These are phyloP conservation scores for Penicillium malachiteum DNA, from an alignment of 495 filamentous ascomycete genomes.

Conservation along the genomic window DNA sequence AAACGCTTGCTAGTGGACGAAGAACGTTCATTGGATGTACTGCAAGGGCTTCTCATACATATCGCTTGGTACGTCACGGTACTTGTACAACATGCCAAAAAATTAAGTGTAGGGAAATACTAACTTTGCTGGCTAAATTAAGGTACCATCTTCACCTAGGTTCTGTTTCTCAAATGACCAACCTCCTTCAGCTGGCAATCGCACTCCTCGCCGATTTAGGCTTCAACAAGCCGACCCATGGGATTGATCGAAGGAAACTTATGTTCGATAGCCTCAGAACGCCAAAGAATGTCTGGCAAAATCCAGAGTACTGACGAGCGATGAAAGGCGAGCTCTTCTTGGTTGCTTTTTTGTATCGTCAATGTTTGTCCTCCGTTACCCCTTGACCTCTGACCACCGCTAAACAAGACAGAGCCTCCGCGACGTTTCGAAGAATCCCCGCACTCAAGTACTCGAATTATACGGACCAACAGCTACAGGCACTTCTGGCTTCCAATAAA, in stretches of 20 bases:
- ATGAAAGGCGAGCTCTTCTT: constrained; percentile 8
- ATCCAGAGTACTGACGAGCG: constrained; percentile 2
- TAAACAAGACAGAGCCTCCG: neutral
- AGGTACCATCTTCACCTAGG: constrained; percentile 12
- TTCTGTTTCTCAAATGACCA: constrained; percentile 10
- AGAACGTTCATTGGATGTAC: constrained; percentile 7
- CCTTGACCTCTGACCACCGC: neutral
- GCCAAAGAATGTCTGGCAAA: neutral
- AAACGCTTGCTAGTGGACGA: constrained; percentile 6
- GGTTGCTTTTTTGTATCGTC: constrained; percentile 15
- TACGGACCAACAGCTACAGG: neutral
- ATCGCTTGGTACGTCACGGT: constrained; percentile 8
- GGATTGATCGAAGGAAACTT: constrained; percentile 9
- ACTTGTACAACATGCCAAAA: neutral
- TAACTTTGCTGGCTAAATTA: no score
- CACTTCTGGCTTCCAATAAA: neutral
- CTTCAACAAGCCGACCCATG: constrained; percentile 8
- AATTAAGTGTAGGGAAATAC: no score
- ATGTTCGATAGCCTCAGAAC: constrained; percentile 5
- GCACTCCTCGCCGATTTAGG: constrained; percentile 12
- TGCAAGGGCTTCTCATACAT: constrained; percentile 7
- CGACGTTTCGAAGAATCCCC: constrained; percentile 1
- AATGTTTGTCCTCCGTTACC: neutral
- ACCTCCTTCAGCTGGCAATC: constrained; percentile 9
- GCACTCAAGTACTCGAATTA: neutral